These are phyloP conservation scores for Acorus gramineus DNA, from an alignment of 106 monocot genomes.

Conservation along the genomic window DNA sequence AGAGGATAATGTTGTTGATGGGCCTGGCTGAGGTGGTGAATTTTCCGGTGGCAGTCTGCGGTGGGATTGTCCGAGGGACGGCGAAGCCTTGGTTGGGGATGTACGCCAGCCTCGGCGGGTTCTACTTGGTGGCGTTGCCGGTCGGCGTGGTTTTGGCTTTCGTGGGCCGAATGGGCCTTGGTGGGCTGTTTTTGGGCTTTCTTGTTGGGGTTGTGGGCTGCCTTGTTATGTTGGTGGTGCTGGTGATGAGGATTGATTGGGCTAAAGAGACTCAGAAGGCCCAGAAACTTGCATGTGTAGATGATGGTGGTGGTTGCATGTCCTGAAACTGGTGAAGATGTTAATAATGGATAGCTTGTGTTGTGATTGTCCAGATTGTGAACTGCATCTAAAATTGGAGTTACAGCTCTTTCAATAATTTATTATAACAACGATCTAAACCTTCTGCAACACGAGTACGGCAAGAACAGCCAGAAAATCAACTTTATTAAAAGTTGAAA, in stretches of 20 bases:
- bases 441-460: too few species aligned
- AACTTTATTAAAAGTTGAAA: too few species aligned
- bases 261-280: conserved; percentile 43
- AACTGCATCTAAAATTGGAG: too few species aligned
- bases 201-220: conserved; percentile 26
- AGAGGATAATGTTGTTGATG: conserved; percentile 54
- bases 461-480: too few species aligned
- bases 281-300: conserved; percentile 11
- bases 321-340: neutral
- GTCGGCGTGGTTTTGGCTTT: conserved; percentile 41
- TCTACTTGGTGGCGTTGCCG: conserved; percentile 68
- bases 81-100: conserved; percentile 65
- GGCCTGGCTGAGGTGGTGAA: conserved; percentile 55
- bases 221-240: conserved; percentile 19
- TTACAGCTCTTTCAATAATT: too few species aligned
- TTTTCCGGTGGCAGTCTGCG: conserved; percentile 55
- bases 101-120: conserved; percentile 57
- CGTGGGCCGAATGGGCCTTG: conserved; percentile 32
- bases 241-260: conserved; percentile 57
- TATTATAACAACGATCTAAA: too few species aligned
- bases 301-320: neutral
- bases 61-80: conserved; percentile 60
- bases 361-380: neutral
- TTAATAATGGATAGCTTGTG: conserved; percentile 4
- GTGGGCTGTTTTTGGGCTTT: conserved; percentile 52